Base-by-base conservation (phyloP, 129 eudicot genomes). In the Chrysanthemum lavandulifolium region DNA sequence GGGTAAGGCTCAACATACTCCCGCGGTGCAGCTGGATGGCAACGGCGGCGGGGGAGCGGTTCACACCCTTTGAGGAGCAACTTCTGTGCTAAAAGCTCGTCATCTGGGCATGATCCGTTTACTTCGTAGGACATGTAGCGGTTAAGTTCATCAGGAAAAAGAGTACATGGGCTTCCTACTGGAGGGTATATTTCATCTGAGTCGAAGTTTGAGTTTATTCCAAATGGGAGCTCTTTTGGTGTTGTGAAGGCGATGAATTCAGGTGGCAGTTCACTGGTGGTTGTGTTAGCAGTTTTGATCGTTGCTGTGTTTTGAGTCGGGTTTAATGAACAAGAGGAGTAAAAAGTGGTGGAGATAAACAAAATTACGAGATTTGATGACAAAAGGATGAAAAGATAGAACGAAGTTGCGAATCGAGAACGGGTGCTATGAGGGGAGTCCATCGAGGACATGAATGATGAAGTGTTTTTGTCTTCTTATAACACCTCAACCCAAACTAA, bases 41-140 rank as follows among this genome's bases (percentile, higher is more conserved):
- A 88, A 31, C 95, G 82, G 69, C 90, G 83, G 43, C 89, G 78
- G 13, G 94, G 94, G 3, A 88, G 90, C 6, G 90, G 95, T 82
- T 88, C 91, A 4, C 95, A 88, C 18, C 95, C 91, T 67, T 76
- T 85, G 15, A 88, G 82, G 11, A 88, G 84, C 40, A 85, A 86
- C 57, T 83, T 85, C 65, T 88, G 95, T 6, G 86, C 83, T 21
- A 85, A 43, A 33, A 83, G 81, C 54, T 88, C 90, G 19, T 88
- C 95, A 13, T 85, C 86, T 15, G 91, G 95, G 66, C 95, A 88
- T 9, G 88, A 85, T 61, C 86, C 88, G 19, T 83, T 83, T 25
- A 85, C 81, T 29, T 67, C 48, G 73, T 88, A 85, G 18, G 82
- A 56, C 95, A 85, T 83, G 79, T 75, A 85, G 14, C 61, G 73